Conservation (phyloP, 371 early-diverging fungal species). For the Homolaphlyctis polyrhiza region DNA sequence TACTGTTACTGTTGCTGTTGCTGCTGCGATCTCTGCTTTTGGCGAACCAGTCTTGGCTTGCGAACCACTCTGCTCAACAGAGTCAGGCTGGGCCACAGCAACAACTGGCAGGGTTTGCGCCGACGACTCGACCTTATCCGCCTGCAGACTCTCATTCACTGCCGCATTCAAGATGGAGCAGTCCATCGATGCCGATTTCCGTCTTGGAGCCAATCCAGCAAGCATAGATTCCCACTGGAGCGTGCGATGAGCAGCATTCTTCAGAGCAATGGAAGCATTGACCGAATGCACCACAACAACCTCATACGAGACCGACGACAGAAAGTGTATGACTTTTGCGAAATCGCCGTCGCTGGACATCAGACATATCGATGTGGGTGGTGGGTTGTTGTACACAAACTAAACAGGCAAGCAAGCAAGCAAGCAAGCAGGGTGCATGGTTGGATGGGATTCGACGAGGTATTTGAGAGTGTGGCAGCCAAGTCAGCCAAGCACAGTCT, state of each 20-base stretch:
- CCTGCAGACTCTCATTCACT: background rate
- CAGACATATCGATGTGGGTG: constrained; percentile 9
- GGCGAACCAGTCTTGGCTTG: background rate
- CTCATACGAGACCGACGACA: constrained; percentile 2
- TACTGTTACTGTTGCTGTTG: background rate
- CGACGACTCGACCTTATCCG: too few species aligned
- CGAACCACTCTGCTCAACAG: background rate
- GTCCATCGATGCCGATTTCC: background rate
- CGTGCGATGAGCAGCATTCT: background rate
- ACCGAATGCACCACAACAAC: constrained; percentile 4
- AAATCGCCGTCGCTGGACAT: constrained; percentile 12
- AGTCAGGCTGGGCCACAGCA: background rate
- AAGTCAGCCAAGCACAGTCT: too few species aligned
- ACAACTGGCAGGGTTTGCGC: background rate
- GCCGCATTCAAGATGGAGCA: background rate
- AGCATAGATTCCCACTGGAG: background rate
- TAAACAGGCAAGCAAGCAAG: too few species aligned
- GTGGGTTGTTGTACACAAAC: background rate
- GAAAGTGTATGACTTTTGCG: constrained; percentile 4
- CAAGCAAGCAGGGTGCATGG: too few species aligned
- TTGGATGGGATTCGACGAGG: too few species aligned
- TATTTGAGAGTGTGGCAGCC: too few species aligned
- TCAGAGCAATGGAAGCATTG: background rate
- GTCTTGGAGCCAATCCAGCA: background rate
- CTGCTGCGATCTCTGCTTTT: background rate